Conservation (phyloP, 2,329 filamentous ascomycete genomes). For the Stenocarpella maydis region DNA sequence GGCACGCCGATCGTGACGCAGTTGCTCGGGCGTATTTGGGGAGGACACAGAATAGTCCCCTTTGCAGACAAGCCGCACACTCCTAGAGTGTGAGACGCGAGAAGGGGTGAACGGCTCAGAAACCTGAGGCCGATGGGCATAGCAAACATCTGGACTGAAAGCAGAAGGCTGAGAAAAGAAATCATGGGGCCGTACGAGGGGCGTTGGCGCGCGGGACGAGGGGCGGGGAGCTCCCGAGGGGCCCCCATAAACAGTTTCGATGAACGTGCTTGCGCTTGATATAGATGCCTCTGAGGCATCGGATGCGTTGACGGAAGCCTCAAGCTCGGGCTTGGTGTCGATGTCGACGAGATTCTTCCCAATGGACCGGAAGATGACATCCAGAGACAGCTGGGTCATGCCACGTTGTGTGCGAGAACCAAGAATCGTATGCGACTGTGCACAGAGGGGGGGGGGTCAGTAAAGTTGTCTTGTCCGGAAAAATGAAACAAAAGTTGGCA, state of each 20-base stretch:
- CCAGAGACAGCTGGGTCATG: constrained; percentile 88
- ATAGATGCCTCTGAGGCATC: constrained; percentile 85
- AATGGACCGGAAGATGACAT: constrained; percentile 87
- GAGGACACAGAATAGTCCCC: constrained; percentile 38
- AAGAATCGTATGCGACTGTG: constrained; percentile 91
- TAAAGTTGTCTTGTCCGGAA: too few species aligned
- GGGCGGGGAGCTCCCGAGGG: constrained; percentile 62
- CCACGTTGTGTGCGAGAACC: constrained; percentile 88
- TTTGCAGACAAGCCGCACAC: constrained; percentile 54
- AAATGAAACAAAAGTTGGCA: neutral
- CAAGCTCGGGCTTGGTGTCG: constrained; percentile 64
- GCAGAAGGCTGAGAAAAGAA: constrained; percentile 36
- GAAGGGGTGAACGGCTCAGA: neutral
- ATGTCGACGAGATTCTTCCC: constrained; percentile 74
- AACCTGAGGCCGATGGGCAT: neutral
- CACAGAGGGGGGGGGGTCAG: neutral
- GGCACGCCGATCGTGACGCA: constrained; percentile 20
- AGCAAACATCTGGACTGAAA: neutral
- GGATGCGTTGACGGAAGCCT: constrained; percentile 77
- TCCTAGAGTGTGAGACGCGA: constrained; percentile 48
- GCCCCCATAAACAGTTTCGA: constrained; percentile 82
- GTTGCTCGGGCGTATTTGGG: constrained; percentile 27
- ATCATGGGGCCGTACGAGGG: constrained; percentile 67
- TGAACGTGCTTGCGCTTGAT: constrained; percentile 75
- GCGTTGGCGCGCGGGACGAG: constrained; percentile 72